These are phyloP conservation scores for Ustilago hordei DNA, from an alignment of 1,284 basidiomycete genomes.

Conservation along the genomic window DNA sequence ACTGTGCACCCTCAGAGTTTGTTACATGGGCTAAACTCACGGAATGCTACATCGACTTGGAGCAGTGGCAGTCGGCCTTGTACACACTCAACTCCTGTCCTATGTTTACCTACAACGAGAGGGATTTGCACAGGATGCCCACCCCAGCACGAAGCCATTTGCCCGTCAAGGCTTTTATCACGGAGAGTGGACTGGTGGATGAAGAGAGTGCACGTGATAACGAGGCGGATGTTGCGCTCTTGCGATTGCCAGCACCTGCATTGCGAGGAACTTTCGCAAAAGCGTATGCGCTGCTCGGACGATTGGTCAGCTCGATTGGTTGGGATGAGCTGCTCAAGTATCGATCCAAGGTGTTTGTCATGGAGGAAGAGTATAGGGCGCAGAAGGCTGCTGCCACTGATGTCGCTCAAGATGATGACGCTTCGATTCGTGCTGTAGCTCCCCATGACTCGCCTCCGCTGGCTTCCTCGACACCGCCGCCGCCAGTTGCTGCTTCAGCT, in stretches of 20 bases:
- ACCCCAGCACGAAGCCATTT: slow-evolving; percentile 85
- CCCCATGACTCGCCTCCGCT: slow-evolving; percentile 37
- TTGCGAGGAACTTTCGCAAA: slow-evolving; percentile 95
- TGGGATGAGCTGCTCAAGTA: slow-evolving; percentile 98
- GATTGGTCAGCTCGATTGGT: slow-evolving; percentile 90
- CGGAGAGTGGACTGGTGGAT: slow-evolving; percentile 77
- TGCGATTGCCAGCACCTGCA: slow-evolving; percentile 91
- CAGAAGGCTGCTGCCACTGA: slow-evolving; percentile 70
- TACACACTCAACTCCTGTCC: slow-evolving; percentile 98
- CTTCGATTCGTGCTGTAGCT: slow-evolving; percentile 28
- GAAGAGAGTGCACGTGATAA: slow-evolving; percentile 79
- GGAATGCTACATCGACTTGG: slow-evolving; percentile 90
- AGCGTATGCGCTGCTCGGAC: slow-evolving; percentile 89
- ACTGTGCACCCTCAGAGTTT: slow-evolving; percentile 96
- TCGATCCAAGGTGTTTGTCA: slow-evolving; percentile 94
- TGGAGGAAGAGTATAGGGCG: slow-evolving; percentile 96
- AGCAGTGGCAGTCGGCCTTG: slow-evolving; percentile 85
- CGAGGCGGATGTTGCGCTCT: slow-evolving; percentile 92
- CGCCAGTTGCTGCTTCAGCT: slow-evolving; percentile 8
- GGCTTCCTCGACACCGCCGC: slow-evolving; percentile 41
- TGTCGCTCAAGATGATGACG: slow-evolving; percentile 33
- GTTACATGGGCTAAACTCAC: slow-evolving; percentile 98
- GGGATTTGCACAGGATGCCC: slow-evolving; percentile 90
- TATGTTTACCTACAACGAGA: slow-evolving; percentile 99
- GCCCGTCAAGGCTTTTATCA: slow-evolving; percentile 85